phyloP scores from a whole-genome alignment of 2,329 filamentous ascomycete genomes.

The Pseudogymnoascus sp. region DNA sequence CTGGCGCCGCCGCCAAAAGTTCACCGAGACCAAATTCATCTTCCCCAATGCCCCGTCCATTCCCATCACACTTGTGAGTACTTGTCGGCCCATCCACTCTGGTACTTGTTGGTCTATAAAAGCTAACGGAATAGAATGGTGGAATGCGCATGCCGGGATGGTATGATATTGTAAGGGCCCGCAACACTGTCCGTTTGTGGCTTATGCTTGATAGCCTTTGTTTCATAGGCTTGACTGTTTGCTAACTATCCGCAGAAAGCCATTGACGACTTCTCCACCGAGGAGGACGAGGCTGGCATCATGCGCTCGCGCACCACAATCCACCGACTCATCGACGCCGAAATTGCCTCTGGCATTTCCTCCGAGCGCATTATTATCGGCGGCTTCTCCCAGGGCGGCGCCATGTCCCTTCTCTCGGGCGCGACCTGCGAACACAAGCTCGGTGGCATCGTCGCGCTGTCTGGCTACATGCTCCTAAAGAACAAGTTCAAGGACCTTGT shows the following conservation, averaged over 20 bases:
- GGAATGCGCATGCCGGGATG: conserved; percentile 79
- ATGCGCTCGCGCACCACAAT: conserved; percentile 66
- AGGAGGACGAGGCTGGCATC: conserved; percentile 67
- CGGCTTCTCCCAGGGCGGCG: conserved; percentile 80
- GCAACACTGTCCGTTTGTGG: conserved; percentile 19
- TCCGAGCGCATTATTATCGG: conserved; percentile 78
- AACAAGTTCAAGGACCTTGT: conserved; percentile 52
- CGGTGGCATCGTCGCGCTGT: conserved; percentile 81
- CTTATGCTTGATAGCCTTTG: conserved; percentile 14
- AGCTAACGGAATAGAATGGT: conserved; percentile 46
- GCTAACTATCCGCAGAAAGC: conserved; percentile 28
- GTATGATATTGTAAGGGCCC: conserved; percentile 64
- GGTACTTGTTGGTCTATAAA: neutral
- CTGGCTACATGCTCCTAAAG: conserved; percentile 69
- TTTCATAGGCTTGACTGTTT: conserved; percentile 8
- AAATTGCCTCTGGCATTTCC: conserved; percentile 74
- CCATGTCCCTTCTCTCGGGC: conserved; percentile 75
- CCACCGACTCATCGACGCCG: conserved; percentile 67
- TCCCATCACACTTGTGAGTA: conserved; percentile 69
- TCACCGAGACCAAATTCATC: conserved; percentile 87
- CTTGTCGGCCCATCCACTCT: neutral
- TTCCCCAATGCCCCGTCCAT: conserved; percentile 85
- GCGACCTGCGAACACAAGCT: conserved; percentile 65
- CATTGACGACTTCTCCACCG: conserved; percentile 36
- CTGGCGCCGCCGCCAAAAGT: conserved; percentile 70